Base-by-base conservation (phyloP, 2,329 filamentous ascomycete genomes). In the Mollisia scopiformis region DNA sequence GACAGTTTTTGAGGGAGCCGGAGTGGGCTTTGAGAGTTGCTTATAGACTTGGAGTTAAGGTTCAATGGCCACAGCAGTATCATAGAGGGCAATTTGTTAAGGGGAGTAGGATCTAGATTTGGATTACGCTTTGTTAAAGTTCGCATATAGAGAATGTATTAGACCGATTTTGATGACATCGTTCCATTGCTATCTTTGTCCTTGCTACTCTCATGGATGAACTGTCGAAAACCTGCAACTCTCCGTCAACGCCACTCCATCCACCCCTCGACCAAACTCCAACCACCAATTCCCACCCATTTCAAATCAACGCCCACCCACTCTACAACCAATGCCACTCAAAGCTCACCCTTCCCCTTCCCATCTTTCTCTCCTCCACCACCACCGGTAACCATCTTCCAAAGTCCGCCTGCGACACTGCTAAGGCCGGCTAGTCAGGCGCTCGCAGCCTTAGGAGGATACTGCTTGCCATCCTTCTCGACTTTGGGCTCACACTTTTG, bases 1-100 rank as follows among this genome's bases (percentile, higher is more conserved):
- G 92, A 58, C 88, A 90, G 71, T 95, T 95, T 75, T 81, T 96
- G 77, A 86, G 92, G 73, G 92, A 96, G 71, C 90, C 93, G 0
- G 88, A 91, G 60, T 87, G 93, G 72, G 89, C 92, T 8, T 86
- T 92, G 76, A 82, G 84, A 33, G 88, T 85, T 64, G 93, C 91
- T 0, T 83, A 90, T 62, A 84, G 92, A 66, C 78, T 96, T 31
- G 87, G 85, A 10, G 86, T 93, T 3, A 78, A 86, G 60, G 85
- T 93, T 5, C 80, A 88, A 68, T 89, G 88, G 84, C 85, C 92
- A 11, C 33, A 49, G 51, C 70, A 72, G 33, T 72, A 71, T 54
- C 19, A 41, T 11, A 59, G 67, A 49, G 67, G 62, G 1, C 47
- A 55, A 16, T 72, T 72, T 46, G 41, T 63, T 10, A 71, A 62